Conservation (phyloP, 306 rosid species). For the Rosa chinensis region DNA sequence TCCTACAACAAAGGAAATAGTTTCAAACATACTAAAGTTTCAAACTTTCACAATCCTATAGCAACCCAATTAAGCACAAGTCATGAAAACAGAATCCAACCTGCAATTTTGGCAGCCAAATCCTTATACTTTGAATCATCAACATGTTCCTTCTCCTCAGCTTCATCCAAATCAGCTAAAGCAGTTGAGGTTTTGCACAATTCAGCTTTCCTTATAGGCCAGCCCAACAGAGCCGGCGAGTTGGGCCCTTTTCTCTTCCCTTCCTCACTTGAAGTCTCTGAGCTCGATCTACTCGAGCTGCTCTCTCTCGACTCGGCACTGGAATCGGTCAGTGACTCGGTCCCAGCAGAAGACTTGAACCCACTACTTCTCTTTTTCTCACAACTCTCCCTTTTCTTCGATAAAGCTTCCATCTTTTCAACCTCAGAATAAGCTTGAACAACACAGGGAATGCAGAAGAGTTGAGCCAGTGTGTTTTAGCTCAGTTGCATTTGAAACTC, state of each 20-base stretch:
- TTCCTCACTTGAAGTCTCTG: constrained; percentile 51
- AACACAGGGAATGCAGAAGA: constrained; percentile 32
- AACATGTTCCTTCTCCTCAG: constrained; percentile 36
- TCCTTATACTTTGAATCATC: constrained; percentile 39
- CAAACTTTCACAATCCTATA: not conserved
- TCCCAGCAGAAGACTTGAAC: constrained; percentile 30
- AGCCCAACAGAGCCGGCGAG: constrained; percentile 73
- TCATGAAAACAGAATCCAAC: constrained; percentile 34
- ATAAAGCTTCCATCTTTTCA: constrained; percentile 59
- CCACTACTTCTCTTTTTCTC: constrained; percentile 45
- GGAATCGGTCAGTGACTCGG: constrained; percentile 59
- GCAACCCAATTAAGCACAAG: not conserved
- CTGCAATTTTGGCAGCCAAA: constrained; percentile 51
- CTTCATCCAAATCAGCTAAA: constrained; percentile 34
- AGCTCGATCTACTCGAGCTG: constrained; percentile 57
- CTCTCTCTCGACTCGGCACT: constrained; percentile 54
- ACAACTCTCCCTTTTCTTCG: constrained; percentile 33
- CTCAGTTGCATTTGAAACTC: constrained; percentile 18
- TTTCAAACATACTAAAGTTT: not conserved
- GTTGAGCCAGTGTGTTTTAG: constrained; percentile 32
- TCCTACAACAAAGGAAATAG: not conserved
- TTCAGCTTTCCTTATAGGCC: constrained; percentile 91
- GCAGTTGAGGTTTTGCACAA: constrained; percentile 45
- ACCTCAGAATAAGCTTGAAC: constrained; percentile 34
- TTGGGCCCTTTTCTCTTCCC: constrained; percentile 51